Evolutionary conservation across 345 rosid species (phyloP).

Genomic region (Xanthoceras sorbifolium): DNA sequence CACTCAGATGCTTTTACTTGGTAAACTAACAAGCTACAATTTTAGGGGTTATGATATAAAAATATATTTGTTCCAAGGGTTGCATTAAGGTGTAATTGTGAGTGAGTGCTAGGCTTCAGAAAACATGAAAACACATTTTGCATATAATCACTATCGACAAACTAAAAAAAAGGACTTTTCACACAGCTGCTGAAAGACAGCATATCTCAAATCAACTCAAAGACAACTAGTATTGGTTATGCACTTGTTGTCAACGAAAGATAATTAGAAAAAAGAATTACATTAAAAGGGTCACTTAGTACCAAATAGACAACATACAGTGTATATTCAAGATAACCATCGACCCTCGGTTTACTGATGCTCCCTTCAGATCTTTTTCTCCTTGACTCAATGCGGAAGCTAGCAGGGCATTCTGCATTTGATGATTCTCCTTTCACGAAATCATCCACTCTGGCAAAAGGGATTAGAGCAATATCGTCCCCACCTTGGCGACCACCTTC

Average conservation of each 20-base stretch:
- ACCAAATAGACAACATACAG: constrained; percentile 36
- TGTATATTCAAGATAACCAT: constrained; percentile 61
- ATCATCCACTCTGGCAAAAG: constrained; percentile 56
- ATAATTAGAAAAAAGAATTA: background rate
- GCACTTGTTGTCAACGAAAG: background rate
- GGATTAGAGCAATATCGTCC: constrained; percentile 56
- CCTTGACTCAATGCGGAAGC: constrained; percentile 58
- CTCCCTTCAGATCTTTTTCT: constrained; percentile 59
- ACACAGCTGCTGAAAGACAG: background rate
- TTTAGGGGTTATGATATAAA: background rate
- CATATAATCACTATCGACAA: background rate
- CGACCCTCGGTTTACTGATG: constrained; percentile 59
- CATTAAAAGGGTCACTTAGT: constrained; percentile 3
- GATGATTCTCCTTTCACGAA: constrained; percentile 61
- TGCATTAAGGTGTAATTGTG: background rate
- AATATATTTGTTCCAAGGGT: background rate
- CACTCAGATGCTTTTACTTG: constrained; percentile 11
- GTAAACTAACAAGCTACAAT: background rate
- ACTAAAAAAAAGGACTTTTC: background rate
- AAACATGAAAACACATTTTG: constrained; percentile 3
- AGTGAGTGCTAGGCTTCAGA: background rate
- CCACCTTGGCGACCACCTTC: constrained; percentile 61
- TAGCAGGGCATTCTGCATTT: constrained; percentile 57
- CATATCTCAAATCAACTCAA: constrained; percentile 4
- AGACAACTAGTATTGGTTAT: constrained; percentile 3